These are phyloP conservation scores for Nicotiana otophora DNA, from an alignment of 257 asterid genomes.

Conservation along the genomic window DNA sequence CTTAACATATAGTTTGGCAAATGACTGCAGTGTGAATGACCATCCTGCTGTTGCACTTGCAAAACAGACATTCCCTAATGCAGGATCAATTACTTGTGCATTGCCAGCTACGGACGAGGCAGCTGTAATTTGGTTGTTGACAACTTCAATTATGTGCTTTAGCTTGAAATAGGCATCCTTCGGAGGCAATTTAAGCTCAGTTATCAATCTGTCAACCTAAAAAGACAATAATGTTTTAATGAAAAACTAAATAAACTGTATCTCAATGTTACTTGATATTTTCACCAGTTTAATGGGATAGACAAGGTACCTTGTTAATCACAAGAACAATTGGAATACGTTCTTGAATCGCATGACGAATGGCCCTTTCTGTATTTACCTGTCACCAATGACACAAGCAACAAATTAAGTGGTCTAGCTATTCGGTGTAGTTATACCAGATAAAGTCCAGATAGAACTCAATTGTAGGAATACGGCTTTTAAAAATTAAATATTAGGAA, in stretches of 20 bases:
- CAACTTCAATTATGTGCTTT: slow-evolving; percentile 78
- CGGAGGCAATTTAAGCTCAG: slow-evolving; percentile 92
- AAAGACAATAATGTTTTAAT: not conserved
- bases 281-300: not conserved
- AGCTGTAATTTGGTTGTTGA: slow-evolving; percentile 78
- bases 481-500: not conserved
- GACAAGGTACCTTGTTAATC: slow-evolving; percentile 71
- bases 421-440: not conserved
- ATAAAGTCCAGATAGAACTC: not conserved
- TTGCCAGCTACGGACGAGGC: slow-evolving; percentile 86
- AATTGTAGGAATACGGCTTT: not conserved
- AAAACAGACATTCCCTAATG: slow-evolving; percentile 80
- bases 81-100: slow-evolving; percentile 84
- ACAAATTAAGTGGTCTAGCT: not conserved
- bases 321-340: slow-evolving; percentile 82
- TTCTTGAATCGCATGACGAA: slow-evolving; percentile 85
- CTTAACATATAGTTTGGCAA: slow-evolving; percentile 73
- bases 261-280: not conserved
- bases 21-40: slow-evolving; percentile 87
- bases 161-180: slow-evolving; percentile 93
- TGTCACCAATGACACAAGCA: slow-evolving; percentile 21
- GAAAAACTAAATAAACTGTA: not conserved
- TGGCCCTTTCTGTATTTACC: slow-evolving; percentile 95
- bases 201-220: slow-evolving; percentile 86
- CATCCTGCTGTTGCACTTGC: slow-evolving; percentile 98